Base-by-base conservation (phyloP, 2,329 filamentous ascomycete species). In the Cercospora sp. region DNA sequence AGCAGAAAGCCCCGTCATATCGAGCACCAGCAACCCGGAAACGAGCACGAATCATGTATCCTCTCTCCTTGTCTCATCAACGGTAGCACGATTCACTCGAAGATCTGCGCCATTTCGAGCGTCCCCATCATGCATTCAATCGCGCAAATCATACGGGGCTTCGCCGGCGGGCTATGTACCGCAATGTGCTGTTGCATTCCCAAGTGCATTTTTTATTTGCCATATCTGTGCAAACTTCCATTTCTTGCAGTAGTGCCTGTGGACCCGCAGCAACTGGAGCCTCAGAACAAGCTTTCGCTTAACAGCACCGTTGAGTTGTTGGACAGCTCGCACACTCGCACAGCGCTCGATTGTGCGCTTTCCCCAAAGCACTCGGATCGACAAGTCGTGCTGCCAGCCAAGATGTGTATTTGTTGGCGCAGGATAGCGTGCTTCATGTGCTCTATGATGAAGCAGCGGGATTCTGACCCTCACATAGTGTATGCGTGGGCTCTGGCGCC, bases 201-300 rank as follows among this genome's bases (percentile, higher is more conserved):
- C 5, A 30, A 26, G 48, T 55, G 48, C 26, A 5, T 53, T 5
- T 28, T 28, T 5, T 28, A 28, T 30, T 26, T 55, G 23, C 12
- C 48, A 28, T 55, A 16, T 23, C 48, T 3, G 48, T 28, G 48
- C 48, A 55, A 55, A 28, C 13, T 26, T 28, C 23, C 48, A 16
- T n/a, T 55, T 8, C 10, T 26, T 55, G 48, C 48, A 55, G 48
- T 28, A 28, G 48, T 26, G 20, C 26, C 20, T 16, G 20, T 55
- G 4, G 23, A 55, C 13, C 23, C 48, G 36, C 36, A 28, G 12
- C 48, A 55, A 55, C 2, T n/a, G 48, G 12, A 28, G 48, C 12
- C 20, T 55, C 48, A 55, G 48, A 55, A 26, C 48, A 55, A 55
- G 48, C 48, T 55, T 55, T 55, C 48, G 48, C 48, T 55, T 55